Evolutionary conservation across 2,329 filamentous ascomycete genomes (phyloP).

Genomic region (Aspergillus tanneri): DNA sequence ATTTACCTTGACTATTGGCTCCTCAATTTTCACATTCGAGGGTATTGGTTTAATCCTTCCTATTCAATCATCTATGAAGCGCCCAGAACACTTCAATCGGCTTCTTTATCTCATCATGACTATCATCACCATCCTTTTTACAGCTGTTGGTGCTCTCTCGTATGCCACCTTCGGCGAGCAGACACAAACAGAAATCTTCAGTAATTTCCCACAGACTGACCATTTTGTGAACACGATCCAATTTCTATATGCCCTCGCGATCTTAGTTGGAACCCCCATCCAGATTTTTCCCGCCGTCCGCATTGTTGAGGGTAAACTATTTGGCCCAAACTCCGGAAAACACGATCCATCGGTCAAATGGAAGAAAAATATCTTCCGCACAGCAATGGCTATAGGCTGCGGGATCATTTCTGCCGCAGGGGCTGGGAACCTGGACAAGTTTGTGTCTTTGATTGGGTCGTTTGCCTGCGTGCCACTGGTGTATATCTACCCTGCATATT

Average conservation of each 20-base stretch:
- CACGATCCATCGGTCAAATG: constrained; percentile 97
- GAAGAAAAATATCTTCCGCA: constrained; percentile 96
- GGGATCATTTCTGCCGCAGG: constrained; percentile 83
- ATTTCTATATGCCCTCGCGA: constrained; percentile 89
- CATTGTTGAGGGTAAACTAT: constrained; percentile 88
- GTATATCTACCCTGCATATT: constrained; percentile 84
- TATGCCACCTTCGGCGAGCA: constrained; percentile 92
- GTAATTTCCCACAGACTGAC: constrained; percentile 91
- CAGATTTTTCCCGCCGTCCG: constrained; percentile 96
- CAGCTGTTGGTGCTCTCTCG: constrained; percentile 82
- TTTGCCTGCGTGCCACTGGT: constrained; percentile 96
- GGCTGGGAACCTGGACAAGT: constrained; percentile 89
- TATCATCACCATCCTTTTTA: constrained; percentile 85
- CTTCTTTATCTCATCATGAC: constrained; percentile 88
- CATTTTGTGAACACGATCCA: constrained; percentile 92
- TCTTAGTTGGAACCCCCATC: constrained; percentile 84
- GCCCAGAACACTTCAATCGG: constrained; percentile 80
- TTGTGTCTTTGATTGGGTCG: constrained; percentile 88
- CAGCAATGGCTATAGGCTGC: constrained; percentile 82
- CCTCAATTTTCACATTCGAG: constrained; percentile 96
- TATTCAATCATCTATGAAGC: constrained; percentile 92
- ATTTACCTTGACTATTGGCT: constrained; percentile 96
- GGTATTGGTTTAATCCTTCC: constrained; percentile 95
- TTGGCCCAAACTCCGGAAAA: constrained; percentile 83
- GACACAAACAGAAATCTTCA: constrained; percentile 90